A percentile compares a stretch with the other conserved stretches of the same genome.
phyloP scores from a whole-genome alignment of 169 alveolate genomes.

The Plasmodium cynomolgi region DNA sequence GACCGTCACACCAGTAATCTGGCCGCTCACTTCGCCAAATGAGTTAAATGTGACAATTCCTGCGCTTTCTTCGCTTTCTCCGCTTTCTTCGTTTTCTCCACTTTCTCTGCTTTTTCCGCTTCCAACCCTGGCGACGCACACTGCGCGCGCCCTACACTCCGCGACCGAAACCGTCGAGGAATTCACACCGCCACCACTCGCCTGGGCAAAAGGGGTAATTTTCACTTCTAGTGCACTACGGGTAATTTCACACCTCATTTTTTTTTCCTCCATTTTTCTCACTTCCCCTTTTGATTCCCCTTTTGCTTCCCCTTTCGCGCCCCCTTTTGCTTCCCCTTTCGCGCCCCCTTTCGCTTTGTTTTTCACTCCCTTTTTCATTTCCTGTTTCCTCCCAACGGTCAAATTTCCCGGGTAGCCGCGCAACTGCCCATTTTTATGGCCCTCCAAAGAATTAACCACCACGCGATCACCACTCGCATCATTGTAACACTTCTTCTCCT shows the following conservation, averaged over 20 bases:
- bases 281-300: not conserved
- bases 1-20: not conserved
- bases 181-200: not conserved
- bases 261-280: not conserved
- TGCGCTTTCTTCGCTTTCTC: not conserved
- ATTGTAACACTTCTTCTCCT: not conserved
- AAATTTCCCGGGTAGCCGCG: not conserved
- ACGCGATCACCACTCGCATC: not conserved
- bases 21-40: not conserved
- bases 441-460: slow-evolving; percentile 1
- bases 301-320: not conserved
- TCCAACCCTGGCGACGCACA: not conserved
- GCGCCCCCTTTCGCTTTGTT: not conserved
- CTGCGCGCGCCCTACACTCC: not conserved
- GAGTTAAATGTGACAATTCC: not conserved
- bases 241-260: not conserved
- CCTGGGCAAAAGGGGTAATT: not conserved
- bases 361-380: not conserved
- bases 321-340: not conserved
- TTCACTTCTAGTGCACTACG: not conserved
- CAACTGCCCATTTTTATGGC: not conserved
- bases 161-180: not conserved
- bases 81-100: not conserved
- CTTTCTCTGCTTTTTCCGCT: not conserved
- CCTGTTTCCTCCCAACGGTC: not conserved